Evolutionary conservation across 2,329 filamentous ascomycete genomes (phyloP), one percentile per base, ranked within the genome.

Genomic region (Aspergillaceae sp.): DNA sequence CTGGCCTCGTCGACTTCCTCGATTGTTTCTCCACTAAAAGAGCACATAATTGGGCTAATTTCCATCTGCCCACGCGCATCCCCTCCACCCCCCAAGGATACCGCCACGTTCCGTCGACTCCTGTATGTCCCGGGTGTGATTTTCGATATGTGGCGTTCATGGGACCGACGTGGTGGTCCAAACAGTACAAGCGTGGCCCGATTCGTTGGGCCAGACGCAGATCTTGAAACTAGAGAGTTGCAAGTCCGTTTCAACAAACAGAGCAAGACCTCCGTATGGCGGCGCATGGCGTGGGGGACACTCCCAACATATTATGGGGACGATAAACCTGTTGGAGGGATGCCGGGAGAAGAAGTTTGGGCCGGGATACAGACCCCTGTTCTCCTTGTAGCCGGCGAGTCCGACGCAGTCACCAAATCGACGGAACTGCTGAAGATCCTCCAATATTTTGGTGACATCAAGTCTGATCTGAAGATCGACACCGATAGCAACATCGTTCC

Each of bases 251-350:
- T 65, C 68, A 97, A 97, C 62, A 76, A 78, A 48, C 88, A 95
- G 62, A 95, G 87, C 51, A 80, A 77, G 53, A 92, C 89, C 0
- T 76, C 84, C 0, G 86, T 92, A 0, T 95, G 87, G 77, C 80
- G 86, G 53, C 80, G 88, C 35, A 89, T 94, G 81, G 82, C 83
- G 0, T 81, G 76, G 64, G 87, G 89, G 0, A 74, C 76, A 43
- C 72, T 92, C 27, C 84, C 87, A 0, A 67, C 64, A 0, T 7
- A 38, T 0, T 84, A 83, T 3, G 60, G 73, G 10, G 26, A 40
- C 8, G 47, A 49, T 1, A 63, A 73, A 28, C 66, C 79, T 0
- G 60, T 63, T 6, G 80, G 82, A 3, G 87, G 87, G 1, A 64
- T 94, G 6, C 83, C 88, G 2, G 83, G 84, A 0, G 66, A 76